Percentiles rank a stretch among this genome's conserved stretches.
These are phyloP conservation scores for Colletotrichum sp. DNA, from an alignment of 2,329 filamentous ascomycete species.

Conservation along the genomic window DNA sequence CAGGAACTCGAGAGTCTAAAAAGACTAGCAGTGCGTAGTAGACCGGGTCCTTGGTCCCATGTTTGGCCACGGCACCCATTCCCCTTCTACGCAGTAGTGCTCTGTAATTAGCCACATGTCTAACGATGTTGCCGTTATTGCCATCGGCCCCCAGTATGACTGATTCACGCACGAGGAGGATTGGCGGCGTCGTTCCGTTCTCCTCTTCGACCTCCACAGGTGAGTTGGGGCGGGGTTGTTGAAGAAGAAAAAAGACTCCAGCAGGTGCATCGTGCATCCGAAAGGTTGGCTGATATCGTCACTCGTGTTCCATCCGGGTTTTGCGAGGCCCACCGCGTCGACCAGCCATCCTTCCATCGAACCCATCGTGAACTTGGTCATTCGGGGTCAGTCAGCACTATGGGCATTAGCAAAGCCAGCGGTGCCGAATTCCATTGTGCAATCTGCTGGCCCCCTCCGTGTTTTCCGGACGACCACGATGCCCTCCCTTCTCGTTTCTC, in stretches of 20 bases:
- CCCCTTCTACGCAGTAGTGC: neutral
- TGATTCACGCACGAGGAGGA: neutral
- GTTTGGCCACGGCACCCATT: neutral
- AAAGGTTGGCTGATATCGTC: slow-evolving; percentile 7
- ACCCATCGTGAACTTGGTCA: neutral
- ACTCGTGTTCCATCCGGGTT: slow-evolving; percentile 12
- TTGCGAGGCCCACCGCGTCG: slow-evolving; percentile 7
- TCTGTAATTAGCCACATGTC: neutral
- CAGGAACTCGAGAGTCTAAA: neutral
- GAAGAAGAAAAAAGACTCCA: neutral
- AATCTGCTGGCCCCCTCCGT: neutral
- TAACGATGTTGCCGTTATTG: neutral
- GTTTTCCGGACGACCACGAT: neutral
- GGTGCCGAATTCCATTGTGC: no score
- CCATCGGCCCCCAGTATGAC: neutral
- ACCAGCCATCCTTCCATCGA: slow-evolving; percentile 2
- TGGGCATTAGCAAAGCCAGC: neutral
- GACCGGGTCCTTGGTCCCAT: neutral
- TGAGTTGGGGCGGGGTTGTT: neutral
- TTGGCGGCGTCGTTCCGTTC: neutral
- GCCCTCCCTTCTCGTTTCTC: neutral
- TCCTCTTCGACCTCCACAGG: no score
- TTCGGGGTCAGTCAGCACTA: neutral
- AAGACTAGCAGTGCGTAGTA: neutral
- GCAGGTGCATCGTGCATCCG: neutral